Percentiles rank a stretch among this genome's conserved stretches.
These are phyloP conservation scores for Coniophora puteana DNA, from an alignment of 1,284 basidiomycete species.

Conservation along the genomic window DNA sequence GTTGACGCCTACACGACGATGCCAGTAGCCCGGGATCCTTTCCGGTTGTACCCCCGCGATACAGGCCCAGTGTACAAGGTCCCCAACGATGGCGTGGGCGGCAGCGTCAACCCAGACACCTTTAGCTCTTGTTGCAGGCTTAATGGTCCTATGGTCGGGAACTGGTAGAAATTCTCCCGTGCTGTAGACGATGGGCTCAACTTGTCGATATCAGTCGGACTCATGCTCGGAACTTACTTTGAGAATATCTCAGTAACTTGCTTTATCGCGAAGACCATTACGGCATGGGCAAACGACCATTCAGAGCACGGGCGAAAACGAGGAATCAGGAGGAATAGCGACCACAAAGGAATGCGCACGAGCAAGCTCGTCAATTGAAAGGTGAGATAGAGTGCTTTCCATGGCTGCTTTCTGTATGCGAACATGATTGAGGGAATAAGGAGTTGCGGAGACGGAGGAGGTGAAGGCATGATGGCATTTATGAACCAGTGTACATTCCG, in stretches of 20 bases:
- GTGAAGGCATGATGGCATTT: not conserved
- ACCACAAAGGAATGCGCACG: conserved; percentile 47
- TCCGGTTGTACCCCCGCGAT: conserved; percentile 36
- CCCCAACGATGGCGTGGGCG: conserved; percentile 41
- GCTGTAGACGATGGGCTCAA: not conserved
- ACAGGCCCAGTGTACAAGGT: conserved; percentile 40
- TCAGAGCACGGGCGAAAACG: conserved; percentile 20
- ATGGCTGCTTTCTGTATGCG: conserved; percentile 18
- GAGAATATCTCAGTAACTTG: conserved; percentile 2
- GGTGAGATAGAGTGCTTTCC: conserved; percentile 27
- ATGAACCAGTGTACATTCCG: not conserved
- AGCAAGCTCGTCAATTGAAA: conserved; percentile 39
- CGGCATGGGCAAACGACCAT: conserved; percentile 19
- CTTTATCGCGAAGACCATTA: conserved; percentile 8
- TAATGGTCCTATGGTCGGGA: conserved; percentile 38
- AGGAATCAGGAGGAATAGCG: conserved; percentile 18
- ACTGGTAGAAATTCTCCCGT: not conserved
- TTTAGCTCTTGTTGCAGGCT: conserved; percentile 31
- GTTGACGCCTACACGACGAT: conserved; percentile 35
- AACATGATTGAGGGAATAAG: conserved; percentile 3
- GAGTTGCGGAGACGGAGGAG: not conserved
- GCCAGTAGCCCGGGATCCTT: conserved; percentile 57
- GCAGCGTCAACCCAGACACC: conserved; percentile 51
- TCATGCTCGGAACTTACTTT: conserved; percentile 12
- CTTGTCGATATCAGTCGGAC: not conserved